Evolutionary conservation across 805 yeast genomes (phyloP).

Genomic region (Lipomyces sp.): DNA sequence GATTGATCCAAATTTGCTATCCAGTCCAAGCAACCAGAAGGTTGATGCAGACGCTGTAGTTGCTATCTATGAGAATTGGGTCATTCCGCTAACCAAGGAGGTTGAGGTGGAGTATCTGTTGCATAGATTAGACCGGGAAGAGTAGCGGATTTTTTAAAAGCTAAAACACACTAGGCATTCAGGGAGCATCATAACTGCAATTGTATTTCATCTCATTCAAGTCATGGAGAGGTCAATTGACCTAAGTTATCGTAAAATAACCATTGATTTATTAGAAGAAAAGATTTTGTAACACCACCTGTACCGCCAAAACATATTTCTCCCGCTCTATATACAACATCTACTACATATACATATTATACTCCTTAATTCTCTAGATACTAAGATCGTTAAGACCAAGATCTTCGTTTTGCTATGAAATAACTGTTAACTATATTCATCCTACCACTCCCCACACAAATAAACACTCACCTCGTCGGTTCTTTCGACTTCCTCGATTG

Average conservation of each 20-base stretch:
- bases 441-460: background rate
- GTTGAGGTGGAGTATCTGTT: conserved; percentile 92
- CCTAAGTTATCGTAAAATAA: background rate
- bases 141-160: background rate
- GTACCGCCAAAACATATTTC: background rate
- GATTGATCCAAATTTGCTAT: conserved; percentile 38
- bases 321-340: background rate
- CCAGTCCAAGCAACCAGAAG: conserved; percentile 64
- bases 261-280: background rate
- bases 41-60: conserved; percentile 84
- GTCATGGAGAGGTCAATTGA: background rate
- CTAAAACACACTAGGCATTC: too few species aligned
- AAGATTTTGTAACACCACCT: background rate
- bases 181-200: too few species aligned
- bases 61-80: conserved; percentile 79
- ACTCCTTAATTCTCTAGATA: conserved; percentile 36
- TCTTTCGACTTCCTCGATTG: conserved; percentile 86
- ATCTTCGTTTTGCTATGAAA: conserved; percentile 73
- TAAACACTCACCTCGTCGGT: conserved; percentile 54
- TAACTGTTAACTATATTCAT: background rate
- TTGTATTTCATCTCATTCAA: too few species aligned
- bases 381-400: conserved; percentile 68
- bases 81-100: conserved; percentile 91
- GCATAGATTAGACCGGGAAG: conserved; percentile 68
- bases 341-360: conserved; percentile 9